Percentiles rank a stretch among this genome's conserved stretches.
These are phyloP conservation scores for Mytilinidion resinicola DNA, from an alignment of 495 filamentous ascomycete species.

Conservation along the genomic window DNA sequence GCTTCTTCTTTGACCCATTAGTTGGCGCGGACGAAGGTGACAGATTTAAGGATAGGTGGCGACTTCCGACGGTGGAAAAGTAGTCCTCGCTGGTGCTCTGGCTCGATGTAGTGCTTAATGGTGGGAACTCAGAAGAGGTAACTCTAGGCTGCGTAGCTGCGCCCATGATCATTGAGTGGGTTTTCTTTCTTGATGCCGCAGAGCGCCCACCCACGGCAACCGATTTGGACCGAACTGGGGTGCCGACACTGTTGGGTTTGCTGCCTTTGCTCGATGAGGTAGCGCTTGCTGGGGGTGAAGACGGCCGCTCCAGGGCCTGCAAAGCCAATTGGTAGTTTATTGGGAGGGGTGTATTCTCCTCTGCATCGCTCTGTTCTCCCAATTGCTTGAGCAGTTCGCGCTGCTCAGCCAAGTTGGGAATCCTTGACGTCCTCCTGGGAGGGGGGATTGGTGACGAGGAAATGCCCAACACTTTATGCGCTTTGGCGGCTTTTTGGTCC, in stretches of 20 bases:
- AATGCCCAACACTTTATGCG: constrained; percentile 35
- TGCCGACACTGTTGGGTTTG: constrained; percentile 3
- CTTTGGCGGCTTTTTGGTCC: constrained; percentile 27
- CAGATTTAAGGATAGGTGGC: constrained; percentile 18
- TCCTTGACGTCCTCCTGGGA: constrained; percentile 15
- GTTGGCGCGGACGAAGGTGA: constrained; percentile 7
- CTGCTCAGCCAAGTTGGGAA: constrained; percentile 6
- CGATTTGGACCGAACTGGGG: constrained; percentile 16
- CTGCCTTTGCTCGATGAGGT: constrained; percentile 19
- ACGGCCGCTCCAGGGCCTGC: constrained; percentile 22
- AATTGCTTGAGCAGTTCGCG: constrained; percentile 11
- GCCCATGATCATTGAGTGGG: constrained; percentile 21
- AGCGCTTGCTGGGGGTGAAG: constrained; percentile 13
- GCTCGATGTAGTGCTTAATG: constrained; percentile 7
- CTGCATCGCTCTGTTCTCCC: constrained; percentile 4
- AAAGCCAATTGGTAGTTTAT: constrained; percentile 29
- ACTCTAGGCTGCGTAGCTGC: constrained; percentile 9
- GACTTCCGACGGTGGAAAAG: constrained; percentile 2
- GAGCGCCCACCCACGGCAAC: constrained; percentile 26
- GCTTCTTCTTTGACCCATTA: constrained; percentile 23
- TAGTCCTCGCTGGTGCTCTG: constrained; percentile 21
- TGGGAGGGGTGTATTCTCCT: constrained; percentile 29
- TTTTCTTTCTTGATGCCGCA: constrained; percentile 16
- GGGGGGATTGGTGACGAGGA: constrained; percentile 13
- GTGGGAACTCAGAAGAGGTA: constrained; percentile 6